A percentile compares a stretch with the other conserved stretches of the same genome.
Evolutionary conservation across 2,329 filamentous ascomycete species (phyloP).

Genomic region (Arthrobotrys megalospora): DNA sequence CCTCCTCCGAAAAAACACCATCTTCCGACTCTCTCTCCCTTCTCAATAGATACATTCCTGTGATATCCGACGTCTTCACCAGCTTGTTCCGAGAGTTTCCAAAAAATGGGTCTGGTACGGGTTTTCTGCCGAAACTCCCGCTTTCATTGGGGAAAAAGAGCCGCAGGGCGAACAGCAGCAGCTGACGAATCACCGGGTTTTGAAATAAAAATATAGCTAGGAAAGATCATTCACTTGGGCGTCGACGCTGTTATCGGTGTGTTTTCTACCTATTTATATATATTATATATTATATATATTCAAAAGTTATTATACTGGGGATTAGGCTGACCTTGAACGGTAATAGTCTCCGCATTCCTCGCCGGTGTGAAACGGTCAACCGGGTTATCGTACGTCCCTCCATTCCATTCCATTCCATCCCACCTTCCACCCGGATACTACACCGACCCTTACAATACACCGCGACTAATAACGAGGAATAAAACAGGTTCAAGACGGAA

Average conservation of each 20-base stretch:
- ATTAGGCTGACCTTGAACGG: conserved; percentile 24
- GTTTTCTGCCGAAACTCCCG: conserved; percentile 14
- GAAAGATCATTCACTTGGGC: conserved; percentile 92
- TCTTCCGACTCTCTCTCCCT: conserved; percentile 5
- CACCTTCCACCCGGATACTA: neutral
- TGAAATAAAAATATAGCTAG: conserved; percentile 76
- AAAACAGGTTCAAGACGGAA: conserved; percentile 86
- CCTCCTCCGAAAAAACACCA: neutral
- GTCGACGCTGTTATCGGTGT: conserved; percentile 93
- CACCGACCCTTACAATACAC: neutral
- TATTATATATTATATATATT: neutral
- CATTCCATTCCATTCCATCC: conserved; percentile 40
- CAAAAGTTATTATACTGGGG: neutral
- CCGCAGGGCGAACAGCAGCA: neutral
- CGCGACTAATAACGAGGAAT: conserved; percentile 66
- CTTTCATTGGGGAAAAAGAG: conserved; percentile 7
- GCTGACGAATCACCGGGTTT: conserved; percentile 51
- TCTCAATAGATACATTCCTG: neutral
- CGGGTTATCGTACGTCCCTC: conserved; percentile 88
- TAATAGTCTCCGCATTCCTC: conserved; percentile 88
- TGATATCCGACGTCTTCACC: neutral
- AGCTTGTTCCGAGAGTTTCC: conserved; percentile 1
- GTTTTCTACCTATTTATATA: conserved; percentile 67
- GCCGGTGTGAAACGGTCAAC: conserved; percentile 98
- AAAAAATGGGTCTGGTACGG: conserved; percentile 58